Evolutionary conservation across 176 grass and related monocot genomes (phyloP).

Genomic region (Bolboschoenus planiculmis): DNA sequence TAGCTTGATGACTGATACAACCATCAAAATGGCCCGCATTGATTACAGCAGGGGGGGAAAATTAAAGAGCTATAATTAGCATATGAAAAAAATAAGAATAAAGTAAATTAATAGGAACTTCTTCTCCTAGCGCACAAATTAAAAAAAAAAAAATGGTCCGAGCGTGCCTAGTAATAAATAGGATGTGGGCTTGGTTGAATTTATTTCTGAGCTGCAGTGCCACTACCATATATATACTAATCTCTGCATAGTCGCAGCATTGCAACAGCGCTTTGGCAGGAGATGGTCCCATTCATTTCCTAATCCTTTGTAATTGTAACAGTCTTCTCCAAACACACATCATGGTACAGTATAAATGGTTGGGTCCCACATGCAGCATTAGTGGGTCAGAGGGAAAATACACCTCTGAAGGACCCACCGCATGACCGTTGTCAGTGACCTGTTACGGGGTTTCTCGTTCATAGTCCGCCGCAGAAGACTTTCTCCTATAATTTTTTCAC

Average conservation of each 20-base stretch:
- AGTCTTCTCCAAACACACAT: background rate
- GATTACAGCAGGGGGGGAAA: too few relatives aligned
- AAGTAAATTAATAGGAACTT: too few relatives aligned
- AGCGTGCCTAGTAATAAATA: background rate
- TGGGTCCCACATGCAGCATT: background rate
- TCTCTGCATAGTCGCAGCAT: background rate
- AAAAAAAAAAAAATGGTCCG: background rate
- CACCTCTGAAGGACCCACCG: too few relatives aligned
- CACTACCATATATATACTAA: background rate
- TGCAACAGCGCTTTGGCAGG: slow-evolving; percentile 4
- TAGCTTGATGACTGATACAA: too few relatives aligned
- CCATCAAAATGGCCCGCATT: too few relatives aligned
- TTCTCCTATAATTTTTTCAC: background rate
- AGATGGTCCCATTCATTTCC: background rate
- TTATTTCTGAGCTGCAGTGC: background rate
- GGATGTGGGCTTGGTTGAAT: background rate
- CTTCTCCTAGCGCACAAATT: too few relatives aligned
- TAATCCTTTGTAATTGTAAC: background rate
- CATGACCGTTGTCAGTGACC: background rate
- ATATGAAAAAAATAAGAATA: too few relatives aligned
- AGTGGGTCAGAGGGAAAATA: too few relatives aligned
- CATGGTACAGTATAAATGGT: background rate
- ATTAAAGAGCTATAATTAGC: too few relatives aligned
- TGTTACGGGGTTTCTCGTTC: background rate
- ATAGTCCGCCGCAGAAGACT: background rate